A percentile compares a stretch with the other conserved stretches of the same genome.
Conservation (phyloP, 2,329 filamentous ascomycete genomes). For the Cordyceps cateniannulata region DNA sequence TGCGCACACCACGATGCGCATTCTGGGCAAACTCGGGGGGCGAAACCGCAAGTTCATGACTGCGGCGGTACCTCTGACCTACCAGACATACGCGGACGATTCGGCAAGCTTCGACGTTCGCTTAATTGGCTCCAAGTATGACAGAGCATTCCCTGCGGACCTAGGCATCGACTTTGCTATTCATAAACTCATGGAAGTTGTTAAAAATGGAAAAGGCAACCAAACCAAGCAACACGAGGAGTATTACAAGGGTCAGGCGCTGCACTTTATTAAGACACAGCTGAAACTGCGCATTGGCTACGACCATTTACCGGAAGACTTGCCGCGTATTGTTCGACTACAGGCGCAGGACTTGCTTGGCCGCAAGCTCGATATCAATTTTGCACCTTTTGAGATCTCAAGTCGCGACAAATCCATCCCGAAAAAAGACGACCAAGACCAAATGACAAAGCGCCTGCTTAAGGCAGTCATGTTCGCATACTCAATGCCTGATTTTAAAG, state of each 20-base stretch:
- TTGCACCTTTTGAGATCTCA: slow-evolving; percentile 64
- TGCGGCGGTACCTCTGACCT: slow-evolving; percentile 76
- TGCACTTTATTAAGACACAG: slow-evolving; percentile 80
- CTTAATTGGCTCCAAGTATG: slow-evolving; percentile 81
- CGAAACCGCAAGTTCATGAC: slow-evolving; percentile 95
- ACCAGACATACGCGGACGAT: slow-evolving; percentile 82
- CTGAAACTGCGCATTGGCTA: slow-evolving; percentile 84
- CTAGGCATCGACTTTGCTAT: slow-evolving; percentile 86
- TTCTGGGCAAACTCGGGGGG: slow-evolving; percentile 91
- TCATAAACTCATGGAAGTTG: slow-evolving; percentile 74
- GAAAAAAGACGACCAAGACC: slow-evolving; percentile 82
- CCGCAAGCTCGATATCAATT: slow-evolving; percentile 64
- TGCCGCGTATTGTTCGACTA: slow-evolving; percentile 75
- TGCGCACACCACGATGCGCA: slow-evolving; percentile 94
- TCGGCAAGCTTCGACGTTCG: slow-evolving; percentile 80
- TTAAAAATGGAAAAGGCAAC: slow-evolving; percentile 51
- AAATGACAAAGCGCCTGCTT: slow-evolving; percentile 74
- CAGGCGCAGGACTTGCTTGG: slow-evolving; percentile 80
- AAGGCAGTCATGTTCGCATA: slow-evolving; percentile 84
- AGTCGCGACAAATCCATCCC: slow-evolving; percentile 76
- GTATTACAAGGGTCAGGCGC: slow-evolving; percentile 90
- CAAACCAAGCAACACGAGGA: slow-evolving; percentile 60
- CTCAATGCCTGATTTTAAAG: slow-evolving; percentile 72
- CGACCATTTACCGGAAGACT: slow-evolving; percentile 83
- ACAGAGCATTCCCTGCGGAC: slow-evolving; percentile 79